Base-by-base conservation (phyloP, 257 asterid genomes). In the Striga asiatica region DNA sequence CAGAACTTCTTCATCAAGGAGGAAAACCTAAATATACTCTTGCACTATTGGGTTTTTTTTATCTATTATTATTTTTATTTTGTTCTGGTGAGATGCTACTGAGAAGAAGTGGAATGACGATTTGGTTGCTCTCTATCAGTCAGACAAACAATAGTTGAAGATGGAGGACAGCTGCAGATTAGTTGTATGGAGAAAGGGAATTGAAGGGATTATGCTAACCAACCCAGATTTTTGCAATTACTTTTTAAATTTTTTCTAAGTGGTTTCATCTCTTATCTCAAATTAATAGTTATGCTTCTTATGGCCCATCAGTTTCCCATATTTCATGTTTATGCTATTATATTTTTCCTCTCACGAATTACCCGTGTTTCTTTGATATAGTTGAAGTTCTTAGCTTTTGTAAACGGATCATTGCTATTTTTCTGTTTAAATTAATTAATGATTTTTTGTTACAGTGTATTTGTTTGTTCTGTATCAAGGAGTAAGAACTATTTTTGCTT, bases 401-500 rank as follows among this genome's bases (percentile, higher is more conserved):
- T 41, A 28, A 54, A 22, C 21, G 48, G 18, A 14, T 11, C 7
- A 6, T 41, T 41, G 13, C 14, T 29, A 5, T 3, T 41, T 22
- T 42, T 58, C n/a, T 54, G 56, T 49, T 68, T 53, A 4, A 60
- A 37, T 37, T 63, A 27, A 50, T 25, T 41, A 50, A 46, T 62
- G 69, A 55, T 35, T 23, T 19, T 29, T 46, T 47, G 54, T 55
- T 56, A 50, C 62, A 35, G 25, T 43, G 22, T 66, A 13, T 12
- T 49, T 63, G 32, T 68, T 61, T 37, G 62, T 46, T 66, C 41
- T 52, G 66, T 8, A 64, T 48, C 66, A 8, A 27, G n/a, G n/a
- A n/a, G n/a, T n/a, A 72, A 70, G 65, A 41, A 42, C 28, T 31
- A 4, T 35, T 56, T 51, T 45, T 68, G 56, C 70, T 64, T 60